Evolutionary conservation across 768 basidiomycete genomes (phyloP).

Genomic region (Termitomyces sp.): DNA sequence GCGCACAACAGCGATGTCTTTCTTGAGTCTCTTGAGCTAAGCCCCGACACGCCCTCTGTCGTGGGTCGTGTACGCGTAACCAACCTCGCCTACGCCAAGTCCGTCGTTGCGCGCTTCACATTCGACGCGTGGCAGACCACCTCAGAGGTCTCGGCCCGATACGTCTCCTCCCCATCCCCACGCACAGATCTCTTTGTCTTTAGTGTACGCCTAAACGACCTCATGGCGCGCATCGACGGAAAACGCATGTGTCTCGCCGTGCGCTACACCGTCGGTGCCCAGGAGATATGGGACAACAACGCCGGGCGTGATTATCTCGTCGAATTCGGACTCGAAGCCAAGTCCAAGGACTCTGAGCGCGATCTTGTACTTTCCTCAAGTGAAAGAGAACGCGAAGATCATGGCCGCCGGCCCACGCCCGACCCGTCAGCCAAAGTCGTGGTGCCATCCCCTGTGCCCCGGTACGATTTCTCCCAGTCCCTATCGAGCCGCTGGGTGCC

Average conservation of each 20-base stretch:
- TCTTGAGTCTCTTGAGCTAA: conserved; percentile 51
- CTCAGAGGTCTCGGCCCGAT: conserved; percentile 81
- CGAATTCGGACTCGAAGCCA: conserved; percentile 44
- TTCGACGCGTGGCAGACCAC: conserved; percentile 96
- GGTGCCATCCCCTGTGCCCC: conserved; percentile 30
- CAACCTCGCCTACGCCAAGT: conserved; percentile 86
- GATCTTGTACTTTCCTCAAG: not conserved
- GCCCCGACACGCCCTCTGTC: conserved; percentile 48
- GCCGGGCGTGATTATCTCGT: conserved; percentile 71
- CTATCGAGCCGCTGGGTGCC: conserved; percentile 44
- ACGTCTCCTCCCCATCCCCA: conserved; percentile 43
- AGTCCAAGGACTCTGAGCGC: not conserved
- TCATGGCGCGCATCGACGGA: conserved; percentile 71
- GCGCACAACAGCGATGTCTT: conserved; percentile 35
- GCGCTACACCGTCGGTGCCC: conserved; percentile 61
- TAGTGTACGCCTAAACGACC: conserved; percentile 69
- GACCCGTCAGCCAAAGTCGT: conserved; percentile 31
- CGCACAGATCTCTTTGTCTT: conserved; percentile 75
- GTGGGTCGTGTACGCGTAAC: conserved; percentile 73
- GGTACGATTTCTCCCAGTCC: conserved; percentile 56
- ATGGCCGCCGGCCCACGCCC: conserved; percentile 11
- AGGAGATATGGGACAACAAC: conserved; percentile 95
- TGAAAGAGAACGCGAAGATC: conserved; percentile 14
- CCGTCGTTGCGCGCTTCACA: conserved; percentile 86
- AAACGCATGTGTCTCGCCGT: conserved; percentile 80